Conservation (phyloP, 129 eudicot genomes). For the Flaveria ramosissima region DNA sequence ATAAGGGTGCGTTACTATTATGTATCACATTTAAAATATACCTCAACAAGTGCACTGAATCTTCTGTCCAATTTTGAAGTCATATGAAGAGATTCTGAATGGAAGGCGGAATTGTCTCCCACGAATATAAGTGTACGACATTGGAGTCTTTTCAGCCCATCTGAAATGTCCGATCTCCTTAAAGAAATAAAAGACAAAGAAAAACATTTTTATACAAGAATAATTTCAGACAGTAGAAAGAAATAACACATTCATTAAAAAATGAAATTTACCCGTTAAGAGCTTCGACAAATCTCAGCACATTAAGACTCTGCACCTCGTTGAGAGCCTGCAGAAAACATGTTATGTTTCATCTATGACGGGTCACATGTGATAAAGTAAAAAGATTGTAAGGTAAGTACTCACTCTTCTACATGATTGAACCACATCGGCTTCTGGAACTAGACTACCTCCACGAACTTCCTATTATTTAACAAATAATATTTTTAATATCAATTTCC, state of each 20-base stretch:
- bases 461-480: conserved; percentile 49
- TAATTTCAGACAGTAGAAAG: not conserved
- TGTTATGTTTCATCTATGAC: not conserved
- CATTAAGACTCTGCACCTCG: conserved; percentile 77
- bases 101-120: conserved; percentile 87
- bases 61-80: conserved; percentile 84
- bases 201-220: not conserved
- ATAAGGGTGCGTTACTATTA: no score
- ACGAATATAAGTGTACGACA: conserved; percentile 78
- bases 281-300: conserved; percentile 69
- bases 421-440: conserved; percentile 80
- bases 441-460: conserved; percentile 64
- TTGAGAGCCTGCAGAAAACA: conserved; percentile 56
- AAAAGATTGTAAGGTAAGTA: conserved; percentile 13
- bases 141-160: conserved; percentile 57
- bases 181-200: conserved; percentile 9
- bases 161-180: conserved; percentile 77
- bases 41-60: conserved; percentile 89
- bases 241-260: not conserved
- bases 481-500: not conserved
- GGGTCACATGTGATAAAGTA: not conserved
- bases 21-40: conserved; percentile 21
- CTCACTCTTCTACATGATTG: conserved; percentile 81
- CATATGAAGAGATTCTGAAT: conserved; percentile 81
- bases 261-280: conserved; percentile 52